A percentile compares a stretch with the other conserved stretches of the same genome.
phyloP scores from a whole-genome alignment of 225 moss, liverwort and hornwort species.

The Polytrichum formosum region DNA sequence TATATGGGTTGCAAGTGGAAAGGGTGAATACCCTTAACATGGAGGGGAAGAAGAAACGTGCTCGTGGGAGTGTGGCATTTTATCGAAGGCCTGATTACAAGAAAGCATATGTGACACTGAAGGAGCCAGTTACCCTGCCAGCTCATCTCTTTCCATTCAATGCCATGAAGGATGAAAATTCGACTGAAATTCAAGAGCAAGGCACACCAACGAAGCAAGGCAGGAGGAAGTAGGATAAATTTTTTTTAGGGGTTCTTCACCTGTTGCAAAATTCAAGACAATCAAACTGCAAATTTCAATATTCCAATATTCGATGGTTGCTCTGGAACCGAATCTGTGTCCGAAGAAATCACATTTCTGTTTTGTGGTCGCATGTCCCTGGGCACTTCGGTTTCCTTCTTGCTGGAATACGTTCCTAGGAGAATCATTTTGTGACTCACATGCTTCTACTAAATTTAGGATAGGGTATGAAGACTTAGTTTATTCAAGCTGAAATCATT shows the following conservation, averaged over 20 bases:
- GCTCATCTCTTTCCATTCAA: conserved; percentile 78
- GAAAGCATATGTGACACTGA: conserved; percentile 93
- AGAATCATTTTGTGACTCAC: background rate
- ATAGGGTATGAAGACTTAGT: too few relatives aligned
- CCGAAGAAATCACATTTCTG: background rate
- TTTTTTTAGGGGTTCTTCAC: background rate
- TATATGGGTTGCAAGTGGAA: conserved; percentile 93
- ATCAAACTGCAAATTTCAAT: background rate
- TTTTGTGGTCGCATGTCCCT: background rate
- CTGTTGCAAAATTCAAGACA: background rate
- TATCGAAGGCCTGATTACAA: conserved; percentile 97
- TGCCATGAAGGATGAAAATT: conserved; percentile 51
- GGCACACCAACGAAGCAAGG: conserved; percentile 16
- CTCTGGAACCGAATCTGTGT: conserved; percentile 5
- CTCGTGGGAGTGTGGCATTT: conserved; percentile 47
- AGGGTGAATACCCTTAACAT: conserved; percentile 98
- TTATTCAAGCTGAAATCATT: too few relatives aligned
- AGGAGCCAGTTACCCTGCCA: conserved; percentile 80
- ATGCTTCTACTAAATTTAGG: too few relatives aligned
- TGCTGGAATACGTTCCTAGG: background rate
- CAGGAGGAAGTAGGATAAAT: conserved; percentile 4
- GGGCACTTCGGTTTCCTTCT: background rate
- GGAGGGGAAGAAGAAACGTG: conserved; percentile 99
- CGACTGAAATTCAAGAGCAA: conserved; percentile 15
- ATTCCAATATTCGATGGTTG: background rate